Percentiles rank a stretch among this genome's conserved stretches.
Conservation (phyloP, 495 filamentous ascomycete species). For the Penicillium alfredii region DNA sequence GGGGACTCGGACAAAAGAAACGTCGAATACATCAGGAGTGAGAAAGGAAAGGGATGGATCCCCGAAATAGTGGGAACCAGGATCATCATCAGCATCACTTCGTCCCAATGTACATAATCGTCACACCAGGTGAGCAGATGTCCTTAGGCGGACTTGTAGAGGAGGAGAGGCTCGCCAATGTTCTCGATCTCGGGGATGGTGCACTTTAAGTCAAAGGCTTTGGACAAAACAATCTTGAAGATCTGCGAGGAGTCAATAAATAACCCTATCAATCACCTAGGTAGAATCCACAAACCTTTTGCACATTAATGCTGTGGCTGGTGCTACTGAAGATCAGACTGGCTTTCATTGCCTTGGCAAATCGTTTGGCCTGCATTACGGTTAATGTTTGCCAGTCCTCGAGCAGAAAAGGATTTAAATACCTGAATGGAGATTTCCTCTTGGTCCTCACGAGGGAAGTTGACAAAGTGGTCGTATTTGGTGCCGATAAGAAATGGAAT, state of each 20-base stretch:
- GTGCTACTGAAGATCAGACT: slow-evolving; percentile 97
- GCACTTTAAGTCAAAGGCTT: slow-evolving; percentile 97
- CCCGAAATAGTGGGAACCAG: too few relatives aligned
- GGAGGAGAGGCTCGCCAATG: slow-evolving; percentile 88
- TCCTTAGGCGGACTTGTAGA: slow-evolving; percentile 73
- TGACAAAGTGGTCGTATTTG: slow-evolving; percentile 98
- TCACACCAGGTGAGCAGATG: slow-evolving; percentile 15
- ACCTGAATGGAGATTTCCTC: slow-evolving; percentile 97
- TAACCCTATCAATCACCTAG: neutral
- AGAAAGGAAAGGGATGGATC: neutral
- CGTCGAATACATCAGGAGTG: slow-evolving; percentile 21
- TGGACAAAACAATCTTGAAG: slow-evolving; percentile 98
- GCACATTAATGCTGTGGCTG: slow-evolving; percentile 97
- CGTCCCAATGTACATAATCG: slow-evolving; percentile 39
- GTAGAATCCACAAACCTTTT: slow-evolving; percentile 62
- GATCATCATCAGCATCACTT: slow-evolving; percentile 37
- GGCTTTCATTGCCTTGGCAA: slow-evolving; percentile 97
- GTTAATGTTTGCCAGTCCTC: slow-evolving; percentile 2
- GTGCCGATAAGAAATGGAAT: slow-evolving; percentile 96
- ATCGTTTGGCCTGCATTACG: slow-evolving; percentile 69
- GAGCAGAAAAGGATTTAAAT: slow-evolving; percentile 10
- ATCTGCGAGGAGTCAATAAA: slow-evolving; percentile 55
- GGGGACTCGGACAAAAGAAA: slow-evolving; percentile 13
- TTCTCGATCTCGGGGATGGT: slow-evolving; percentile 99
- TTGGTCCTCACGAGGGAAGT: slow-evolving; percentile 93